A percentile compares a stretch with the other conserved stretches of the same genome.
Conservation (phyloP, 495 filamentous ascomycete genomes). For the Penicillium cinerascens region DNA sequence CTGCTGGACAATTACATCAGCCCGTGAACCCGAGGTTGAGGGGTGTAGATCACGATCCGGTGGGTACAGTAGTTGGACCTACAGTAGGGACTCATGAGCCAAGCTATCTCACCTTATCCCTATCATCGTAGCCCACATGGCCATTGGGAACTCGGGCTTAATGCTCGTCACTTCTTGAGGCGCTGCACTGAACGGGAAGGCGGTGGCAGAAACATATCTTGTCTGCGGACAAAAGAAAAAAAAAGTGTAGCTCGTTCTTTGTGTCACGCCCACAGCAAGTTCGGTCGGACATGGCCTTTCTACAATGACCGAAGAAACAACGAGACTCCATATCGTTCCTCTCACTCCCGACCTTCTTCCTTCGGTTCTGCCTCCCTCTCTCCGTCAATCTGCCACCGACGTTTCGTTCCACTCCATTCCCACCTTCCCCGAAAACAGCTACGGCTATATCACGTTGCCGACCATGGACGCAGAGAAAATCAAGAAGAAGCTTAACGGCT, state of each 20-base stretch:
- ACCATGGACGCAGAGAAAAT: slow-evolving; percentile 78
- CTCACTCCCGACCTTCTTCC: slow-evolving; percentile 67
- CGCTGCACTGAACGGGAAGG: not conserved
- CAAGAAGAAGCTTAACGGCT: slow-evolving; percentile 88
- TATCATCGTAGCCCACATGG: not conserved
- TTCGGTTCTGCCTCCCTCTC: slow-evolving; percentile 61
- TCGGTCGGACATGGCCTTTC: not conserved
- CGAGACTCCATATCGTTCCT: slow-evolving; percentile 82
- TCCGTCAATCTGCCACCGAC: slow-evolving; percentile 65
- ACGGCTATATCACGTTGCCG: slow-evolving; percentile 85
- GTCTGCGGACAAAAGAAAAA: slow-evolving; percentile 11
- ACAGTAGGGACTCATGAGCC: not conserved
- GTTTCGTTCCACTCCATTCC: slow-evolving; percentile 80
- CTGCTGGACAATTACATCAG: slow-evolving; percentile 12
- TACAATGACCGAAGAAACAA: slow-evolving; percentile 33
- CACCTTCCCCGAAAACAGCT: slow-evolving; percentile 84
- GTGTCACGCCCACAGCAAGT: not conserved
- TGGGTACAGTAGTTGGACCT: not conserved
- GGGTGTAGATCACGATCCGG: not conserved
- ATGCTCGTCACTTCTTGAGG: not conserved
- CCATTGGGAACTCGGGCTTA: not conserved
- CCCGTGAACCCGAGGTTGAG: not conserved
- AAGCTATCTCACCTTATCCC: not conserved
- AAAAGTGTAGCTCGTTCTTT: slow-evolving; percentile 2
- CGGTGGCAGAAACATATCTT: slow-evolving; percentile 7